Evolutionary conservation across 2,329 filamentous ascomycete species (phyloP), one percentile per base, ranked within the genome.

Genomic region (Cytospora mali): DNA sequence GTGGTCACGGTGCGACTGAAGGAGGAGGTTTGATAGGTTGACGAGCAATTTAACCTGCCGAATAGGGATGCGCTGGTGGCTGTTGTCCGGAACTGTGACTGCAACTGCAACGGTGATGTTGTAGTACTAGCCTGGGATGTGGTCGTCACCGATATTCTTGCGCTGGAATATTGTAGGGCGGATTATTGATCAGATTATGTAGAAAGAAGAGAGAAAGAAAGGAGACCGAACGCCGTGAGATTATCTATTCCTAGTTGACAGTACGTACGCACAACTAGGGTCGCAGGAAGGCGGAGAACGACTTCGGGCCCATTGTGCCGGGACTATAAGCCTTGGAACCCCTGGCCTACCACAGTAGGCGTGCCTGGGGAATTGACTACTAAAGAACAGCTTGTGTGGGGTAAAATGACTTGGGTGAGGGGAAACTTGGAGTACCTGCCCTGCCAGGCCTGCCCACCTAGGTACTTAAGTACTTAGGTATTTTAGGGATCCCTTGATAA

Each of bases 41-140:
- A 42, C 25, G 57, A 48, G 28, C 48, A 23, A 42, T 46, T 48
- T 23, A 33, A 60, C 58, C 58, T 60, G 58, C 58, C 58, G 33
- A 49, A 49, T 54, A 33, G 50, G 58, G 57, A 21, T 60, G 39
- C 28, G 28, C 21, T 23, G 42, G 42, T 46, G n/a, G 23, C 11
- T 42, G 9, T 16, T 14, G 11, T 35, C n/a, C n/a, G n/a, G n/a
- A n/a, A n/a, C n/a, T n/a, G n/a, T n/a, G n/a, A n/a, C n/a, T n/a
- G n/a, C n/a, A n/a, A n/a, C n/a, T n/a, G n/a, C n/a, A n/a, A n/a
- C n/a, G n/a, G n/a, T n/a, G n/a, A n/a, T n/a, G n/a, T n/a, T n/a
- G n/a, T n/a, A n/a, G n/a, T n/a, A n/a, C n/a, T 23, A 46, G n/a
- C 2, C 9, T 2, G 18, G n/a, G 42, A n/a, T 46, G 42, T 46